Percentiles rank a stretch among this genome's conserved stretches.
Conservation (phyloP, 1,284 basidiomycete genomes). For the Rhodotorula sp. region DNA sequence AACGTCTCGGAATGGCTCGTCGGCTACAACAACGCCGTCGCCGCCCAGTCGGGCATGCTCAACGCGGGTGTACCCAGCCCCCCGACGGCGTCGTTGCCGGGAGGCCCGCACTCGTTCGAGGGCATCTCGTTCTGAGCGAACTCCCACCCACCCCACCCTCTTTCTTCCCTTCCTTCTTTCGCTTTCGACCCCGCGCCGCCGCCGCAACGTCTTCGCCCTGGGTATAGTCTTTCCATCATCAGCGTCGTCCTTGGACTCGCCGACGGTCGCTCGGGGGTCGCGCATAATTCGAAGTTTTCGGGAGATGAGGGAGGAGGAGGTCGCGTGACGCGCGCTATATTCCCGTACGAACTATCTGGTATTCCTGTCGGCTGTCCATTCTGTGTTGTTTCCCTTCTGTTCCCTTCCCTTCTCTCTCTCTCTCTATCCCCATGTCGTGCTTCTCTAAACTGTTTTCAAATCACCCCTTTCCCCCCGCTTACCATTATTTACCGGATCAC, state of each 20-base stretch:
- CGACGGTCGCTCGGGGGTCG: not conserved
- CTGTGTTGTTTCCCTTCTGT: not conserved
- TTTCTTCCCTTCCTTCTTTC: not conserved
- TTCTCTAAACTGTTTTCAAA: not conserved
- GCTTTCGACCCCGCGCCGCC: not conserved
- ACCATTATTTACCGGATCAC: not conserved
- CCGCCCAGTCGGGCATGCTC: conserved; percentile 1
- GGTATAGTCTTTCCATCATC: not conserved
- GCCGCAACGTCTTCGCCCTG: not conserved
- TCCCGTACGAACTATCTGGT: too few relatives aligned
- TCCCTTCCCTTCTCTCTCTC: not conserved
- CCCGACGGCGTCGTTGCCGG: not conserved
- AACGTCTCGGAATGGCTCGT: conserved; percentile 1
- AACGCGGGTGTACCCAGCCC: not conserved
- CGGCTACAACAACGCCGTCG: conserved; percentile 4
- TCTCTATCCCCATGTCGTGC: not conserved
- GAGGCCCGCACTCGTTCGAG: not conserved
- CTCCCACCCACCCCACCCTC: not conserved
- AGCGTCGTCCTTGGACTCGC: not conserved
- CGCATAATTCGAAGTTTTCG: too few relatives aligned
- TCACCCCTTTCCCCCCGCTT: not conserved
- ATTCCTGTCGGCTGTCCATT: not conserved
- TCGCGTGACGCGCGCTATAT: too few relatives aligned
- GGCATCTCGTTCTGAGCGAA: not conserved
- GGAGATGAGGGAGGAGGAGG: too few relatives aligned